phyloP scores from a whole-genome alignment of 1,284 basidiomycete species.

The Boletus sp. region DNA sequence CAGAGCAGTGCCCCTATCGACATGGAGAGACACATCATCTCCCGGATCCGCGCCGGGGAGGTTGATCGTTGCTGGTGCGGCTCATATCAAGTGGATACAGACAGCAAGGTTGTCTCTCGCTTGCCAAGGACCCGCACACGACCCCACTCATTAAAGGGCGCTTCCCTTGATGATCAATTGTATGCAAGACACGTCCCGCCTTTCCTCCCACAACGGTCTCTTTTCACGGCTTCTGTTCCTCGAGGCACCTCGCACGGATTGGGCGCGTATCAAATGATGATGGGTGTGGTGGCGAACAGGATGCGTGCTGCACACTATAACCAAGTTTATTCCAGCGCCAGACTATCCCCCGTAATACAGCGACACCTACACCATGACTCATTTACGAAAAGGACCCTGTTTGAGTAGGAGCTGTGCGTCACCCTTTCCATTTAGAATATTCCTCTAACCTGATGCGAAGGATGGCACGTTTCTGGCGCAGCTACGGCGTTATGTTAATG shows the following conservation, averaged over 20 bases:
- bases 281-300: background rate
- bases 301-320: conserved; percentile 7
- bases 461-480: background rate
- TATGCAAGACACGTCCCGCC: background rate
- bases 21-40: background rate
- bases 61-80: background rate
- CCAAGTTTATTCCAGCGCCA: conserved; percentile 5
- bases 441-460: conserved; percentile 1
- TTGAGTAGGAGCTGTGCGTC: background rate
- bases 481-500: background rate
- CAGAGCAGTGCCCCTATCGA: background rate
- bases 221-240: background rate
- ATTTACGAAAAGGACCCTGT: background rate
- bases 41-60: background rate
- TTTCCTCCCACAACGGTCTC: background rate
- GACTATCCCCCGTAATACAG: background rate
- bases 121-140: too few relatives aligned
- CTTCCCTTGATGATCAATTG: background rate
- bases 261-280: conserved; percentile 1
- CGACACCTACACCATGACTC: too few relatives aligned
- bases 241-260: background rate
- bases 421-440: background rate
- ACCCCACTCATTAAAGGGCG: background rate
- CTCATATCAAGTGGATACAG: too few relatives aligned
- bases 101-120: too few relatives aligned